A percentile compares a stretch with the other conserved stretches of the same genome.
phyloP scores from a whole-genome alignment of 2,329 filamentous ascomycete species.

The Zarea fungicola region DNA sequence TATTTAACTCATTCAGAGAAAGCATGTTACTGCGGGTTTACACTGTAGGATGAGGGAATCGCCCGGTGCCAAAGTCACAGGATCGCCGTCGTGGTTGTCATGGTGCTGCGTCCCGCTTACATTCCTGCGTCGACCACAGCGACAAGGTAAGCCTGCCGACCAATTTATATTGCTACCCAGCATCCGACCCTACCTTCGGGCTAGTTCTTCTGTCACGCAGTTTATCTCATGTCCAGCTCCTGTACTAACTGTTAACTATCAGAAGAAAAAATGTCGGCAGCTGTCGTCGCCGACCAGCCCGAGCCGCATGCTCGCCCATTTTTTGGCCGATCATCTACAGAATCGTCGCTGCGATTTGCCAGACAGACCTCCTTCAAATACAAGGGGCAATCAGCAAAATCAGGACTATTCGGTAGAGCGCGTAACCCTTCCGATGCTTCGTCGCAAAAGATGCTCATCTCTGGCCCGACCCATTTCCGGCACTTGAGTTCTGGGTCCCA shows the following conservation, averaged over 20 bases:
- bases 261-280: constrained; percentile 21
- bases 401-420: constrained; percentile 3
- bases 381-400: background rate
- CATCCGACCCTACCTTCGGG: background rate
- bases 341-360: background rate
- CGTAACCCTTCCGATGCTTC: constrained; percentile 40
- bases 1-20: background rate
- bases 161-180: background rate
- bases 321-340: constrained; percentile 2
- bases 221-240: background rate
- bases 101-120: constrained; percentile 14
- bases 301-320: constrained; percentile 24
- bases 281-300: constrained; percentile 26
- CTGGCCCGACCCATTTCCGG: constrained; percentile 54
- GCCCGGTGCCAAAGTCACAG: background rate
- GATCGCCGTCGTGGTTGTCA: constrained; percentile 11
- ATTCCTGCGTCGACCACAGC: constrained; percentile 9
- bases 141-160: background rate
- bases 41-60: constrained; percentile 8
- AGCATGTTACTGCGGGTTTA: background rate
- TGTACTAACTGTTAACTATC: background rate
- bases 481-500: constrained; percentile 45
- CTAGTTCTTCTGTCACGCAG: no score
- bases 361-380: background rate
- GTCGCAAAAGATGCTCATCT: constrained; percentile 51